Conservation (phyloP, 2,329 filamentous ascomycete species). For the Cladosporium halotolerans region DNA sequence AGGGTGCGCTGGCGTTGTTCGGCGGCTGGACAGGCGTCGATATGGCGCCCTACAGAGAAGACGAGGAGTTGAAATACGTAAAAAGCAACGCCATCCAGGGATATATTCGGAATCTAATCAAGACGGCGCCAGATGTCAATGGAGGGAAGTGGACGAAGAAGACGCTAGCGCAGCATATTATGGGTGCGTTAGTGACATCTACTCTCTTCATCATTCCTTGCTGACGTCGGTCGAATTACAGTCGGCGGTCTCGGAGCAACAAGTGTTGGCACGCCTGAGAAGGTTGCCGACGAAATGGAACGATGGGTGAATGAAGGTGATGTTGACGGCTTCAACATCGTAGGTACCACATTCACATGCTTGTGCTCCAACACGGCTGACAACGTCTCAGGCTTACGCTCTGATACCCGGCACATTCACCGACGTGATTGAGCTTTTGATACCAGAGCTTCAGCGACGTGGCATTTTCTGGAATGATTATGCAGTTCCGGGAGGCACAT, state of each 20-base stretch:
- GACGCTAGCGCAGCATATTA: slow-evolving; percentile 62
- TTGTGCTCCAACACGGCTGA: neutral
- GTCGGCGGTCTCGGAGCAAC: slow-evolving; percentile 62
- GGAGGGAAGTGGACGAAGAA: slow-evolving; percentile 62
- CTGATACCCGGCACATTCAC: slow-evolving; percentile 63
- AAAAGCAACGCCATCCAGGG: slow-evolving; percentile 56
- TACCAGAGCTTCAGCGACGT: slow-evolving; percentile 57
- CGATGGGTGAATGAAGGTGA: slow-evolving; percentile 62
- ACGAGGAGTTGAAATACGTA: slow-evolving; percentile 58
- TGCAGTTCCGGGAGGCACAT: slow-evolving; percentile 51
- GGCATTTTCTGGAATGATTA: slow-evolving; percentile 53
- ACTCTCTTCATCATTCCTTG: neutral
- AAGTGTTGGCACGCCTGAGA: slow-evolving; percentile 56
- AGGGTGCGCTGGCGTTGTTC: slow-evolving; percentile 64
- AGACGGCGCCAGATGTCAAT: slow-evolving; percentile 51
- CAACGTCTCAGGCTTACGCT: slow-evolving; percentile 47
- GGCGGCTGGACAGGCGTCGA: slow-evolving; percentile 70
- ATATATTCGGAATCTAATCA: slow-evolving; percentile 50
- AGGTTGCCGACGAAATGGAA: slow-evolving; percentile 63
- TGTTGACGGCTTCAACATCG: slow-evolving; percentile 70
- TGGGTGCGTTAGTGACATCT: slow-evolving; percentile 19
- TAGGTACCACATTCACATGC: slow-evolving; percentile 31
- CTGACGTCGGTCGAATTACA: neutral
- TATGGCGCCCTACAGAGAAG: slow-evolving; percentile 53
- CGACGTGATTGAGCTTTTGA: slow-evolving; percentile 58